A percentile compares a stretch with the other conserved stretches of the same genome.
Conservation (phyloP, 75 land plant species). For the Selaginella moellendorffii region DNA sequence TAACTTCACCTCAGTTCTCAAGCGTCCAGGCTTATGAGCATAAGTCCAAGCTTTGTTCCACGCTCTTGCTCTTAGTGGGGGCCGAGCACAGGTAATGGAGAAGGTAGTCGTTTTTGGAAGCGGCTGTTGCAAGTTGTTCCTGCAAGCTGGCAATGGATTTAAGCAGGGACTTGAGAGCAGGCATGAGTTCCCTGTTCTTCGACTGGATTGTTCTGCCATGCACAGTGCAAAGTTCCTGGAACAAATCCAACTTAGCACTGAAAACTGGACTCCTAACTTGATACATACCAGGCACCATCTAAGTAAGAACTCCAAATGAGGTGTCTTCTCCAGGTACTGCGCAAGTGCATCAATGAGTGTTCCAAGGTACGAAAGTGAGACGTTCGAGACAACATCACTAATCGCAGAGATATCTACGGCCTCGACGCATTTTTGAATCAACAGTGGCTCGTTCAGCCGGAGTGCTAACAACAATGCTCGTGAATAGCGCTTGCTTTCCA, state of each 20-base stretch:
- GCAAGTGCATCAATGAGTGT: constrained; percentile 54
- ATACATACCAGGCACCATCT: constrained; percentile 70
- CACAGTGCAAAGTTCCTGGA: constrained; percentile 65
- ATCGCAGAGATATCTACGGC: constrained; percentile 51
- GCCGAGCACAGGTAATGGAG: constrained; percentile 56
- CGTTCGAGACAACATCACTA: constrained; percentile 30
- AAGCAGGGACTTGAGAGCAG: constrained; percentile 62
- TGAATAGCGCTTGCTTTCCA: too few relatives aligned
- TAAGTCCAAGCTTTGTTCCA: too few relatives aligned
- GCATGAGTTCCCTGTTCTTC: constrained; percentile 45
- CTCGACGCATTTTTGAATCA: too few relatives aligned
- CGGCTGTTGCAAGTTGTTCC: constrained; percentile 61
- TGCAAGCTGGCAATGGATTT: constrained; percentile 57
- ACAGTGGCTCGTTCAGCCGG: constrained; percentile 64
- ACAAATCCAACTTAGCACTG: too few relatives aligned
- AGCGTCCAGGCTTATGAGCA: too few relatives aligned
- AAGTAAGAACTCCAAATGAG: constrained; percentile 81
- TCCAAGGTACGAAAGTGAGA: constrained; percentile 47
- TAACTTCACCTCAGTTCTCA: too few relatives aligned
- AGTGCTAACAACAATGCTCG: constrained; percentile 64
- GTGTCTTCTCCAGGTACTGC: too few relatives aligned
- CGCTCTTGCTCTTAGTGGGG: too few relatives aligned
- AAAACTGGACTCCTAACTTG: too few relatives aligned
- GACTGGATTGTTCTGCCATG: constrained; percentile 60
- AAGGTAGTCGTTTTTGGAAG: constrained; percentile 74